A percentile compares a stretch with the other conserved stretches of the same genome.
Conservation (phyloP, 176 grass and related monocot species). For the Pontederia paniculata region DNA sequence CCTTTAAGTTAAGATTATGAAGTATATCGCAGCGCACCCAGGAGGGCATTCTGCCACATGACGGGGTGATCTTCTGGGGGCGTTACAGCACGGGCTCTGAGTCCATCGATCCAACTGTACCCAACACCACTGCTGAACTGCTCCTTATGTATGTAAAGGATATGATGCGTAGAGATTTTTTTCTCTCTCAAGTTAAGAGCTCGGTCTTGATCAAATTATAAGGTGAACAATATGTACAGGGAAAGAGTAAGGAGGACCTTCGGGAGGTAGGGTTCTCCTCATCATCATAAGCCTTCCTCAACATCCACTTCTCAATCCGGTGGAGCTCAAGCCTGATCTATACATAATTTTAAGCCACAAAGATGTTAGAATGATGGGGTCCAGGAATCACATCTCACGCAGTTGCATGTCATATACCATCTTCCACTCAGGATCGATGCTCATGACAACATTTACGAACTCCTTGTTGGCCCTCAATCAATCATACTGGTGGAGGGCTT, state of each 20-base stretch:
- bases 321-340: constrained; percentile 49
- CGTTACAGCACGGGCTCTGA: constrained; percentile 74
- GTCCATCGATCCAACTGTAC: constrained; percentile 95
- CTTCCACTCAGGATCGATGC: constrained; percentile 89
- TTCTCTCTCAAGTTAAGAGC: neutral
- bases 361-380: too few species aligned
- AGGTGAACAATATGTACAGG: too few species aligned
- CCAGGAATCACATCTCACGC: too few species aligned
- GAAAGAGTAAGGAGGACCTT: constrained; percentile 20
- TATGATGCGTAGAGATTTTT: constrained; percentile 42
- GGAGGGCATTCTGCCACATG: constrained; percentile 29
- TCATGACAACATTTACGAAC: constrained; percentile 68
- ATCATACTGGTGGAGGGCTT: constrained; percentile 86
- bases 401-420: constrained; percentile 31
- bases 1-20: too few species aligned
- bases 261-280: constrained; percentile 82
- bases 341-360: neutral
- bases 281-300: constrained; percentile 92
- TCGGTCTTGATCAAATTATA: too few species aligned
- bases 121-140: constrained; percentile 95
- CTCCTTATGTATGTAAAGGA: constrained; percentile 95
- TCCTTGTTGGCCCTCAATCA: constrained; percentile 85
- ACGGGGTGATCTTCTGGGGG: too few species aligned
- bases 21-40: too few species aligned
- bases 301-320: constrained; percentile 87